Evolutionary conservation across 2,329 filamentous ascomycete species (phyloP).

Genomic region (Monosporascus cannonballus): DNA sequence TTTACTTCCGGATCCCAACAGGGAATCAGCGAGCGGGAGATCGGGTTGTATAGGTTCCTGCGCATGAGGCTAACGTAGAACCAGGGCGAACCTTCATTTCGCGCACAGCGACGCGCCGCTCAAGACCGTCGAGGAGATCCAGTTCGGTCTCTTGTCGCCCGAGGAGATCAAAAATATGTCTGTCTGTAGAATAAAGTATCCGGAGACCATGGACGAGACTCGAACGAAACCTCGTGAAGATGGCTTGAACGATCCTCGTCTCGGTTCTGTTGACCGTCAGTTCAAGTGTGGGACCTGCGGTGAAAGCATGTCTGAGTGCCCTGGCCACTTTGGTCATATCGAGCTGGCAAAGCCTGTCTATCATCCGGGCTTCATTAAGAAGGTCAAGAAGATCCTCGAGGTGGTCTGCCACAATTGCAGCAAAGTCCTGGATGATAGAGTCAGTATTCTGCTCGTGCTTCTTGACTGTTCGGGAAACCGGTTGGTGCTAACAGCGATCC

Average conservation of each 20-base stretch:
- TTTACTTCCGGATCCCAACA: background rate
- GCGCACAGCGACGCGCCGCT: constrained; percentile 89
- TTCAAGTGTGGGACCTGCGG: constrained; percentile 96
- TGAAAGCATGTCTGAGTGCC: constrained; percentile 92
- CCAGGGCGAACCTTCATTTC: constrained; percentile 77
- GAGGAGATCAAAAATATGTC: constrained; percentile 99
- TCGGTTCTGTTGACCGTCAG: constrained; percentile 92
- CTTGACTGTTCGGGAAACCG: constrained; percentile 42
- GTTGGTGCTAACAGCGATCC: constrained; percentile 53
- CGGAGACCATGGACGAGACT: constrained; percentile 99
- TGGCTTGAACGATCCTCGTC: constrained; percentile 89
- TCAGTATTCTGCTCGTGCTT: constrained; percentile 68
- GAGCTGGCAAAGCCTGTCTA: constrained; percentile 95
- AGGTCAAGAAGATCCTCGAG: constrained; percentile 98
- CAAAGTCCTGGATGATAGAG: constrained; percentile 94
- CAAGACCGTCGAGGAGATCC: constrained; percentile 97
- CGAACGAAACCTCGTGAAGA: constrained; percentile 84
- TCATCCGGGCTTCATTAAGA: constrained; percentile 92
- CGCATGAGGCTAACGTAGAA: background rate
- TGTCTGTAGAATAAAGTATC: constrained; percentile 90
- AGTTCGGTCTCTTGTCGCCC: constrained; percentile 94
- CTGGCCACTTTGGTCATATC: constrained; percentile 97
- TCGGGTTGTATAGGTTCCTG: background rate
- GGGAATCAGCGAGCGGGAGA: background rate
- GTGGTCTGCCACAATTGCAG: constrained; percentile 99